A percentile compares a stretch with the other conserved stretches of the same genome.
Evolutionary conservation across 1,284 basidiomycete species (phyloP).

Genomic region (Puccinia polysora): DNA sequence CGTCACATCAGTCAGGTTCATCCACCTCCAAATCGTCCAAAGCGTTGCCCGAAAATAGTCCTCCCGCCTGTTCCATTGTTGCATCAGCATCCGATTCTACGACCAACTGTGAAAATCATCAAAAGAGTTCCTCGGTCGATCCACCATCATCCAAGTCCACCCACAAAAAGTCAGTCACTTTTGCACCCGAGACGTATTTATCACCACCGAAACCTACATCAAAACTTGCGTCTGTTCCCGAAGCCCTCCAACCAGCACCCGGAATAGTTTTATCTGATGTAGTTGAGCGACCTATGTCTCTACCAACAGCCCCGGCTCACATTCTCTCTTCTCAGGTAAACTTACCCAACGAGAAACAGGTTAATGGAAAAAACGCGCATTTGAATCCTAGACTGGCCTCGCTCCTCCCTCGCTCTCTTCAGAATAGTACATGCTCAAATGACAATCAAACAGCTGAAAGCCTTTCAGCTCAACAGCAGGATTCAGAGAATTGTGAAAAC

Average conservation of each 20-base stretch:
- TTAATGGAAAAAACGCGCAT: conserved; percentile 38
- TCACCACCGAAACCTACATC: neutral
- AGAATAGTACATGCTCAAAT: neutral
- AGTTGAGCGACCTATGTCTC: conserved; percentile 14
- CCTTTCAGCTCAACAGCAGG: neutral
- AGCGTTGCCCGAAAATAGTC: neutral
- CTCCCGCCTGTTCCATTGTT: neutral
- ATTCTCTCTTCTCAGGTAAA: neutral
- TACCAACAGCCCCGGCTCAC: neutral
- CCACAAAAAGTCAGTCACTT: conserved; percentile 35
- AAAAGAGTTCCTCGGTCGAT: neutral
- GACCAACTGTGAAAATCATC: neutral
- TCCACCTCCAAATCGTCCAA: neutral
- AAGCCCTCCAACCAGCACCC: neutral
- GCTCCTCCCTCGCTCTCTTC: conserved; percentile 27
- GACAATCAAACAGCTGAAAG: neutral
- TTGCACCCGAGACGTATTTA: conserved; percentile 34
- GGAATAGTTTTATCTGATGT: conserved; percentile 32
- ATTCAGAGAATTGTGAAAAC: neutral
- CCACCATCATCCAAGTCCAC: neutral
- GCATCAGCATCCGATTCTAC: neutral
- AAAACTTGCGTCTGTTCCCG: neutral
- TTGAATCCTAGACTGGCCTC: conserved; percentile 27
- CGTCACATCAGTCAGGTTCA: neutral
- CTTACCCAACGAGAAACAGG: neutral